Conservation (phyloP, 805 yeast species). For the Peterozyma toletana region DNA sequence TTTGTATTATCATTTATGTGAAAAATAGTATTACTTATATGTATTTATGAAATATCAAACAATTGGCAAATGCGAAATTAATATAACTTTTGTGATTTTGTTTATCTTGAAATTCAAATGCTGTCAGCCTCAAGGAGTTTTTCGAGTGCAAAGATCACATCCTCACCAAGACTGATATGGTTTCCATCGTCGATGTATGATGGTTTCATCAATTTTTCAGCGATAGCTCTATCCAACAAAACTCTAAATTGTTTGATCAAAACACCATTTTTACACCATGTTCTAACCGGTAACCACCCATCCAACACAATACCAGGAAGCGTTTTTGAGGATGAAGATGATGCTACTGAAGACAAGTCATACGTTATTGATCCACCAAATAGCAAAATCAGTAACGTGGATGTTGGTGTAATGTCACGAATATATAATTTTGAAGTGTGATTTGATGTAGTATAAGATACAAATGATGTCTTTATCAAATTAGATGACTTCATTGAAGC, state of each 20-base stretch:
- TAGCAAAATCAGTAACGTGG: constrained; percentile 62
- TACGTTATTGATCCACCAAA: constrained; percentile 73
- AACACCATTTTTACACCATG: constrained; percentile 94
- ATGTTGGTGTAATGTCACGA: constrained; percentile 74
- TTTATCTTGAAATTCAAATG: too few relatives aligned
- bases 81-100: too few relatives aligned
- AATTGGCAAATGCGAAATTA: too few relatives aligned
- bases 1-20: too few relatives aligned
- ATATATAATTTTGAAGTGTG: constrained; percentile 64
- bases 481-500: constrained; percentile 19
- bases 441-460: constrained; percentile 54
- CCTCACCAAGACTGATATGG: too few relatives aligned
- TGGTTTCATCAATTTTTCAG: constrained; percentile 34
- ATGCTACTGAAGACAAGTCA: constrained; percentile 35
- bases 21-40: too few relatives aligned
- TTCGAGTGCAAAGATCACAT: too few relatives aligned
- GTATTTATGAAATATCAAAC: too few relatives aligned
- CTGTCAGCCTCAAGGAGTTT: too few relatives aligned
- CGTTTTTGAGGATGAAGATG: constrained; percentile 37
- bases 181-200: too few relatives aligned
- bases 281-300: constrained; percentile 81
- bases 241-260: constrained; percentile 62
- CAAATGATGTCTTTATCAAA: constrained; percentile 43
- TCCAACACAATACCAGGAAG: constrained; percentile 78
- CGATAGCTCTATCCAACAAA: constrained; percentile 62